Conservation (phyloP, 1,139 yeast species). For the Nakaseomyces bracarensis region DNA sequence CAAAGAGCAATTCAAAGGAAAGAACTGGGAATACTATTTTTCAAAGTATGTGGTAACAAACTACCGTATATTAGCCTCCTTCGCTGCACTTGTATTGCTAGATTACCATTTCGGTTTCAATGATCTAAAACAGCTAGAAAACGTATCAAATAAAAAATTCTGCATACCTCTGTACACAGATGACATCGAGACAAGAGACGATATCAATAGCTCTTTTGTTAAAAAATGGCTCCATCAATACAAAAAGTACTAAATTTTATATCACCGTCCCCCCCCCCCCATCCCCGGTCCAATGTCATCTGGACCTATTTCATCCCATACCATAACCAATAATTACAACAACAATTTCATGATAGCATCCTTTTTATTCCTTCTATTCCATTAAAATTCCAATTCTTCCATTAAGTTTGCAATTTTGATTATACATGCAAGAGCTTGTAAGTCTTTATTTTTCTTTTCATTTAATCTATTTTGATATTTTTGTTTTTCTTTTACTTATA, state of each 20-base stretch:
- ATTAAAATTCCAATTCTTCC: too few species aligned
- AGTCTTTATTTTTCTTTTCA: too few species aligned
- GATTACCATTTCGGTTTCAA: slow-evolving; percentile 45
- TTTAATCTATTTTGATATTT: neutral
- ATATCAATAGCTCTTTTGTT: slow-evolving; percentile 18
- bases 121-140: slow-evolving; percentile 30
- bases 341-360: too few species aligned
- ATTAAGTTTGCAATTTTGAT: too few species aligned
- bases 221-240: slow-evolving; percentile 28
- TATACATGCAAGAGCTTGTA: too few species aligned
- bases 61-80: slow-evolving; percentile 34
- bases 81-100: slow-evolving; percentile 34
- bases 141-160: slow-evolving; percentile 14
- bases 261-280: too few species aligned
- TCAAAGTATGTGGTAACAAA: slow-evolving; percentile 26
- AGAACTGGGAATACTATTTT: slow-evolving; percentile 24
- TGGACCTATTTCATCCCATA: too few species aligned
- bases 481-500: neutral
- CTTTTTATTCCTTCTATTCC: too few species aligned
- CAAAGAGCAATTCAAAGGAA: slow-evolving; percentile 12
- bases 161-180: slow-evolving; percentile 16
- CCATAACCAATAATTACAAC: too few species aligned
- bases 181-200: slow-evolving; percentile 12
- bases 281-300: too few species aligned
- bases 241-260: slow-evolving; percentile 22